Evolutionary conservation across 495 filamentous ascomycete genomes (phyloP).

Genomic region (Letharia columbiana): DNA sequence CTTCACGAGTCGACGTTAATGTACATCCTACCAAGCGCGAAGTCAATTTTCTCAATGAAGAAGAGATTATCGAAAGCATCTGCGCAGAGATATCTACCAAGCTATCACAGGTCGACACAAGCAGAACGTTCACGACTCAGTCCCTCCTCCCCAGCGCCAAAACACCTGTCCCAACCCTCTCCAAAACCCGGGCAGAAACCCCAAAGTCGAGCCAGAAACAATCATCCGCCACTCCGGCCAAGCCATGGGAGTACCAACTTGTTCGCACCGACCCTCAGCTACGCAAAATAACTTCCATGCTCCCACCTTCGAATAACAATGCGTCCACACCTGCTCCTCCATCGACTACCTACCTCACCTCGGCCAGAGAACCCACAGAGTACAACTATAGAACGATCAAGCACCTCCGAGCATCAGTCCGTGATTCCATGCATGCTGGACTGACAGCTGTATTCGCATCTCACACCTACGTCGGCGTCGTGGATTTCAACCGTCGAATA

Average conservation of each 20-base stretch:
- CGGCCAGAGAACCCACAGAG: conserved; percentile 55
- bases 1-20: conserved; percentile 91
- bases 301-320: conserved; percentile 42
- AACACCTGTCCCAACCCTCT: conserved; percentile 31
- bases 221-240: conserved; percentile 41
- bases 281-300: conserved; percentile 95
- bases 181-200: conserved; percentile 27
- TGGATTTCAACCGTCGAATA: conserved; percentile 78
- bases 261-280: conserved; percentile 83
- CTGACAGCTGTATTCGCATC: conserved; percentile 83
- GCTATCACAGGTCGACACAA: conserved; percentile 84
- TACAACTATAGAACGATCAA: conserved; percentile 77
- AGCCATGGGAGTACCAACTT: conserved; percentile 78
- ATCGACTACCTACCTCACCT: conserved; percentile 52
- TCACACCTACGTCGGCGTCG: conserved; percentile 89
- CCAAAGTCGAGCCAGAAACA: conserved; percentile 22
- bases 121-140: conserved; percentile 89
- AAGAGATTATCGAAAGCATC: conserved; percentile 86
- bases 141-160: conserved; percentile 62
- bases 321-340: conserved; percentile 22
- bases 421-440: conserved; percentile 77
- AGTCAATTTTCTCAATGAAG: conserved; percentile 96
- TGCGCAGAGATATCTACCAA: conserved; percentile 72
- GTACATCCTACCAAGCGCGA: conserved; percentile 97
- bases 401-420: conserved; percentile 69